Base-by-base conservation (phyloP, 257 asterid species). In the Paulownia fortunei region DNA sequence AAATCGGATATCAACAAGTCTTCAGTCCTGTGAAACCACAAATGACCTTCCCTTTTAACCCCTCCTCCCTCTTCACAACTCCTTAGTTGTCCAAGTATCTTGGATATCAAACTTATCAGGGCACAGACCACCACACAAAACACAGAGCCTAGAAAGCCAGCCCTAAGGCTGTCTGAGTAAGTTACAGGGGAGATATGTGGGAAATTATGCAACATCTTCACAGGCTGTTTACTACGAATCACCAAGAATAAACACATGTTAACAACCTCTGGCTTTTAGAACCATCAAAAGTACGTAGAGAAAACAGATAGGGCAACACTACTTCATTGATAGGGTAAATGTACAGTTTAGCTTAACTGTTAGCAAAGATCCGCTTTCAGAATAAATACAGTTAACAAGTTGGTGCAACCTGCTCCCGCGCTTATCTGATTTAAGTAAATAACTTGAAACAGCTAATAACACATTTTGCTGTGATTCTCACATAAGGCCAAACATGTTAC, bases 61-160 rank as follows among this genome's bases (percentile, higher is more conserved):
- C 75, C 74, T 58, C 75, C 74, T 58, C 13, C 61, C 19, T 47
- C 78, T 73, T 44, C 24, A 26, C 18, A 73, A 63, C 70, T 54
- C 74, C 79, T 41, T 63, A 41, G 32, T 9, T 60, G n/a, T 32
- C 58, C 19, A n/a, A 32, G 46, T 44, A 39, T 42, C 54, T 46
- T 26, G 41, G 68, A 41, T 46, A 42, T 58, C 30, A 11, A 80
- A 44, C 64, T 39, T 34, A 44, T 30, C 41, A 72, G 82, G 41
- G 61, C 4, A 42, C 13, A 42, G 2, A 58, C 46, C 66, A 68
- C 51, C 68, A 56, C 44, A 77, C 63, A 27, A 68, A 39, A 26
- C 52, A 69, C 23, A 44, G 58, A 56, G 21, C 32, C 62, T 44
- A 46, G 42, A 81, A 46, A 21, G 52, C 18, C 55, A 36, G 65